Percentiles rank a stretch among this genome's conserved stretches.
Evolutionary conservation across 1,284 basidiomycete genomes (phyloP).

Genomic region (Vanrija humicola): DNA sequence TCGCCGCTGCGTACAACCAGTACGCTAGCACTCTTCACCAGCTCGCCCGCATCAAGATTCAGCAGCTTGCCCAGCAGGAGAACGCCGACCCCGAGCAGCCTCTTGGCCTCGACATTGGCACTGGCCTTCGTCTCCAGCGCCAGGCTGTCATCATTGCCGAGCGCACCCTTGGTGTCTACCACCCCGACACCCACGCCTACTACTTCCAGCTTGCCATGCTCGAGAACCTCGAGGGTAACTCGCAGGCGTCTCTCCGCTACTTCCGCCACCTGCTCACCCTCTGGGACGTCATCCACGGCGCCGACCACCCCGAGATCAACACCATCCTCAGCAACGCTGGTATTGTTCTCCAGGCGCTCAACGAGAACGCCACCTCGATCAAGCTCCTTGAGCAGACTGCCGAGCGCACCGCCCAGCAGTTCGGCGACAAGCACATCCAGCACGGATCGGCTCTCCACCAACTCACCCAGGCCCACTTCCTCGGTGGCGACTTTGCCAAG

Average conservation of each 20-base stretch:
- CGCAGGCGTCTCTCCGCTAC: constrained; percentile 50
- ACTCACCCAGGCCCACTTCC: constrained; percentile 50
- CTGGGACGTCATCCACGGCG: constrained; percentile 55
- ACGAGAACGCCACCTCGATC: constrained; percentile 43
- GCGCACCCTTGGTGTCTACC: constrained; percentile 55
- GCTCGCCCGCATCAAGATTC: constrained; percentile 47
- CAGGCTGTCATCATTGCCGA: constrained; percentile 58
- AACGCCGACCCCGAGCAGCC: constrained; percentile 42
- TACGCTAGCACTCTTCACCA: constrained; percentile 53
- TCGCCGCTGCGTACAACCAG: constrained; percentile 54
- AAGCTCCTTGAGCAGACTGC: constrained; percentile 39
- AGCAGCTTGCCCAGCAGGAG: constrained; percentile 39
- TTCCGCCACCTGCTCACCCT: constrained; percentile 55
- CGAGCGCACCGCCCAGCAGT: constrained; percentile 31
- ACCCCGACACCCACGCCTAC: constrained; percentile 54
- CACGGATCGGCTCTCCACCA: constrained; percentile 46
- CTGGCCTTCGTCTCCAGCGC: constrained; percentile 54
- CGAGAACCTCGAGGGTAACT: constrained; percentile 51
- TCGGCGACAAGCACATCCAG: constrained; percentile 43
- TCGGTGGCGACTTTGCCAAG: constrained; percentile 45
- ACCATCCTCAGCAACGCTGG: constrained; percentile 49
- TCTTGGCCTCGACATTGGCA: constrained; percentile 48
- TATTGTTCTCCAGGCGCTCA: constrained; percentile 45
- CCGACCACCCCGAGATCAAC: constrained; percentile 53
- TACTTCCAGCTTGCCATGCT: constrained; percentile 58